These are phyloP conservation scores for Fusarium agapanthi DNA, from an alignment of 2,329 filamentous ascomycete species.

Conservation along the genomic window DNA sequence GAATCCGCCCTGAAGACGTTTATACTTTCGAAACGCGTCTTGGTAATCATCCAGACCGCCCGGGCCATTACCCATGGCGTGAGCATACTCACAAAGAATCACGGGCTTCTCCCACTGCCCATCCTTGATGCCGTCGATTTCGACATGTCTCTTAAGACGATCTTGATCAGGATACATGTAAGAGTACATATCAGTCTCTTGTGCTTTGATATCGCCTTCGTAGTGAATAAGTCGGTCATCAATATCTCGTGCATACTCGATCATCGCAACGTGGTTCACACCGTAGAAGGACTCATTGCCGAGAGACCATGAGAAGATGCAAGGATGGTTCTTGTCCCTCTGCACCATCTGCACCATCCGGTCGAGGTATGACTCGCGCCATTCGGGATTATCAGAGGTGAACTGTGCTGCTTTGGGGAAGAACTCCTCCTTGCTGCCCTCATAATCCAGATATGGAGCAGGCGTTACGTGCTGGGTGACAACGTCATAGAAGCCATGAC, in stretches of 20 bases:
- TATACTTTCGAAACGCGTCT: background rate
- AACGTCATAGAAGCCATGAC: constrained; percentile 7
- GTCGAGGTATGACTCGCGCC: background rate
- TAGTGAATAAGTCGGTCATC: constrained; percentile 11
- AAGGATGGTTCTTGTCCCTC: constrained; percentile 13
- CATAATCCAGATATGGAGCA: constrained; percentile 7
- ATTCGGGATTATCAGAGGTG: constrained; percentile 9
- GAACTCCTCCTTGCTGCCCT: constrained; percentile 13
- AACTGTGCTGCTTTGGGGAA: constrained; percentile 12
- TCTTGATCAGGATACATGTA: constrained; percentile 20
- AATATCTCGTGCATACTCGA: constrained; percentile 1
- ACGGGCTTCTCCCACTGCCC: constrained; percentile 4
- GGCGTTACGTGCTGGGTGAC: constrained; percentile 4
- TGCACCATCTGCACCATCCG: constrained; percentile 10
- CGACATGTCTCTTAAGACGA: background rate
- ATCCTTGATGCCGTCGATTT: background rate
- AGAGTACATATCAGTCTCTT: constrained; percentile 11
- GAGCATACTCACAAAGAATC: constrained; percentile 13
- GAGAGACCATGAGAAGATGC: constrained; percentile 8
- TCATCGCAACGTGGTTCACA: constrained; percentile 6
- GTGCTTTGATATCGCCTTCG: constrained; percentile 13
- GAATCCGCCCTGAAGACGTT: constrained; percentile 6
- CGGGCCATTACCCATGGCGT: background rate
- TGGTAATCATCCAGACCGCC: constrained; percentile 2
- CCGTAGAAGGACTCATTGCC: constrained; percentile 13